These are phyloP conservation scores for Cystobasidium slooffiae DNA, from an alignment of 1,284 basidiomycete genomes.

Conservation along the genomic window DNA sequence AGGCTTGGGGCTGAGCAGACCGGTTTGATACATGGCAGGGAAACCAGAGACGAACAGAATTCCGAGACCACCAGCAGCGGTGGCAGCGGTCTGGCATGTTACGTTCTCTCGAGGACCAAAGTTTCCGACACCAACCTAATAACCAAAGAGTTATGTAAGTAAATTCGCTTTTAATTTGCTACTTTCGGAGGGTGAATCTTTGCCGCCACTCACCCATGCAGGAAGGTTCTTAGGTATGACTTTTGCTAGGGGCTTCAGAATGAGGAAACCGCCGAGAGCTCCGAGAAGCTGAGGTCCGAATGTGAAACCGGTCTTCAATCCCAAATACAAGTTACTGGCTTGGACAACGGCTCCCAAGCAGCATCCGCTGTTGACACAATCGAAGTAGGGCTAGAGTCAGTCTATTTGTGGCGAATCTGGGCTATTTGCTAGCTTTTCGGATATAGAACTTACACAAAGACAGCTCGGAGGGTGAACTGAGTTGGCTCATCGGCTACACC, in stretches of 20 bases:
- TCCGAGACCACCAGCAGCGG: slow-evolving; percentile 65
- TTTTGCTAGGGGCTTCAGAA: slow-evolving; percentile 65
- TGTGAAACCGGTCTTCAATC: slow-evolving; percentile 68
- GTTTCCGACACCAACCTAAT: slow-evolving; percentile 62
- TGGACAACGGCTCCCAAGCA: slow-evolving; percentile 67
- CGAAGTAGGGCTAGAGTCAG: not conserved
- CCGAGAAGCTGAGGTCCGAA: slow-evolving; percentile 70
- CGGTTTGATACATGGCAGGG: slow-evolving; percentile 69
- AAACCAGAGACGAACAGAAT: slow-evolving; percentile 69
- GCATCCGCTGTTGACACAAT: slow-evolving; percentile 58
- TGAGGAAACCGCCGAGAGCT: slow-evolving; percentile 69
- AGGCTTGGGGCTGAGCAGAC: slow-evolving; percentile 62
- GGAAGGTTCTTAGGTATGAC: slow-evolving; percentile 59
- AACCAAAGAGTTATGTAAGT: not conserved
- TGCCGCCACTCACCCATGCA: slow-evolving; percentile 55
- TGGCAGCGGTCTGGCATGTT: slow-evolving; percentile 65
- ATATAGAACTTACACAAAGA: slow-evolving; percentile 59
- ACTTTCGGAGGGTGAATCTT: not conserved
- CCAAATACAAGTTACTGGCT: slow-evolving; percentile 70
- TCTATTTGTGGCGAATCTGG: not conserved
- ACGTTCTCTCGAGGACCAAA: slow-evolving; percentile 74
- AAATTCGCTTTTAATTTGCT: not conserved
- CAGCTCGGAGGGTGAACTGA: slow-evolving; percentile 66
- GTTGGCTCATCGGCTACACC: slow-evolving; percentile 63
- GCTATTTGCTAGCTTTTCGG: not conserved